Base-by-base conservation (phyloP, 1,284 basidiomycete genomes). In the Meira nashicola region DNA sequence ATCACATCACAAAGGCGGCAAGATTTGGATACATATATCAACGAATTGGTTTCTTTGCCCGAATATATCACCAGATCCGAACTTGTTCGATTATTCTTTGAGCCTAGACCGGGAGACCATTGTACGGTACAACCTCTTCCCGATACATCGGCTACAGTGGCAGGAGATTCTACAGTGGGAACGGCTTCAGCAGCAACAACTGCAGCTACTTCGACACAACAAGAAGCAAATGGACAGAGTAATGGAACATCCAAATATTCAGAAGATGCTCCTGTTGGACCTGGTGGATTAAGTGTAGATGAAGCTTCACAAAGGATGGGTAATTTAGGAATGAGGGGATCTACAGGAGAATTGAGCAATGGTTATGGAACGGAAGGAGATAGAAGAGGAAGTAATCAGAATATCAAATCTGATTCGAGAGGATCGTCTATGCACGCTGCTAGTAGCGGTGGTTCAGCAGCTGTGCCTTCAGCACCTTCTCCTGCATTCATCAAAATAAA, bases 401-500 rank as follows among this genome's bases (percentile, higher is more conserved):
- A 19, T 4, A 23, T 40, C 6, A 41, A 46, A 25, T 57, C 55
- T 15, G 62, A 61, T 9, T 69, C 69, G 23, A 59, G 60, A 28
- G 62, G 66, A 1, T 67, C 65, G 12, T 60, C 12, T 56, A 61
- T 15, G 53, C 60, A 23, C 53, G 51, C 55, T 33, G 17, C 46
- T 6, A 48, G 46, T 25, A 48, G 46, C 21, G 46, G 46, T 48
- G 2, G 64, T 62, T 25, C 64, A 62, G 43, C 60, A 60, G 51
- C 63, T n/a, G 33, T 40, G 60, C 38, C 55, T 62, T 41, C 60
- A 58, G 39, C 59, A 68, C 9, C 56, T 64, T n/a, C 65, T 57
- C 86, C 89, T 39, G 86, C 90, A 39, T 94, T 92, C 80, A 84
- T 96, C 70, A 96, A 96, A 82, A 95, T 99, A 81, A 99, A 99